Evolutionary conservation across 2,329 filamentous ascomycete genomes (phyloP), one percentile per base, ranked within the genome.

Genomic region (Beauveria australis): DNA sequence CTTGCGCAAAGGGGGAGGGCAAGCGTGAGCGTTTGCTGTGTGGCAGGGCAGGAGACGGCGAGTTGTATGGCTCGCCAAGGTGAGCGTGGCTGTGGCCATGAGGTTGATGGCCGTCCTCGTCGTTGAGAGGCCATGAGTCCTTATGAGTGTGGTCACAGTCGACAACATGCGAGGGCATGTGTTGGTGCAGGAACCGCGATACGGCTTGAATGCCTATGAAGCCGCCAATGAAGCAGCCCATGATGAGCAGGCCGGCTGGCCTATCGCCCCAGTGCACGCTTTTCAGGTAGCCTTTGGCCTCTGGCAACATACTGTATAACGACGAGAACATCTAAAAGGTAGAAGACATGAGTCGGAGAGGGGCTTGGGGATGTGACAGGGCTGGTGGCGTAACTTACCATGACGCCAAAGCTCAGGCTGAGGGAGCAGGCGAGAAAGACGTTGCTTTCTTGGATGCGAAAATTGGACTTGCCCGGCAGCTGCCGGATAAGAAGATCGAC

Each of bases 361-460:
- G 44, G 3, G 24, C 22, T 9, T 52, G 18, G 12, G 3, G 43
- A 41, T 16, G n/a, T 22, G 6, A 5, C n/a, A n/a, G 28, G 33
- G 10, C 16, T 19, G 51, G 16, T 37, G 60, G 26, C 33, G 30
- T n/a, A 37, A 71, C 84, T 65, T 74, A 96, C 92, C 92, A 99
- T 96, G 51, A 97, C 92, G 48, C 94, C 93, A 66, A 96, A 96
- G 72, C 92, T 97, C 65, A 99, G 76, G 74, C 92, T 96, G 63
- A 97, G 76, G 0, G 93, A 97, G 24, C 87, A 86, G 1, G 92
- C 92, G 5, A 97, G 80, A 71, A 99, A 99, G 24, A 80, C 80
- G 76, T 90, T 93, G 75, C 90, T 97, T 64, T 96, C 89, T 70
- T 95, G 86, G 66, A 99, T 95, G 67, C 86, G 84, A 73, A 97